Evolutionary conservation across 352 stramenopile species (phyloP).

Genomic region (Pythium angustatum): DNA sequence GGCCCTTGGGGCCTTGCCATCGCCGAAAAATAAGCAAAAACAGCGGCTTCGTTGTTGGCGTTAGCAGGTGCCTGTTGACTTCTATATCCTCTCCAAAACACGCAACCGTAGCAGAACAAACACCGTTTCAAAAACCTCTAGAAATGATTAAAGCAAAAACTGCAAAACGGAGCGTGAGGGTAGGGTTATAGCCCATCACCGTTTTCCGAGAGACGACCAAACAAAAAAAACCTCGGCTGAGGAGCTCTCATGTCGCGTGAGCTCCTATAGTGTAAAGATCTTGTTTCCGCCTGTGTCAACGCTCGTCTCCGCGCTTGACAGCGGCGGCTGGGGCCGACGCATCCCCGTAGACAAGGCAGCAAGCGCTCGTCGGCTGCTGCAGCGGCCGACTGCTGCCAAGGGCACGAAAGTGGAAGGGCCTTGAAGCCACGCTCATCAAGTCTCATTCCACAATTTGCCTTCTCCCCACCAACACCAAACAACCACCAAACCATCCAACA

Average conservation of each 20-base stretch:
- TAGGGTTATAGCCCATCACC: not conserved
- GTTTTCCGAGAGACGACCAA: not conserved
- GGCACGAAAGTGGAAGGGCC: no score
- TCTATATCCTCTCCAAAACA: no score
- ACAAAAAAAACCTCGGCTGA: slow-evolving; percentile 1
- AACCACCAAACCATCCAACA: not conserved
- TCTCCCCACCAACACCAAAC: not conserved
- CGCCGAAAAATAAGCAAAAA: no score
- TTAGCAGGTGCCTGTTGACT: no score
- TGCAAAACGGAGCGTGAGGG: not conserved
- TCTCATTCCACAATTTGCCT: slow-evolving; percentile 19
- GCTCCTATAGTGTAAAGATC: not conserved
- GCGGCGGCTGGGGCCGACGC: no score
- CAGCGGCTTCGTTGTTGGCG: no score
- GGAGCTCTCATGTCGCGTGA: slow-evolving; percentile 3
- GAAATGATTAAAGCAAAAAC: no score
- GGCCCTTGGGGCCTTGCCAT: no score
- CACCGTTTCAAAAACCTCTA: no score
- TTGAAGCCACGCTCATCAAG: not conserved
- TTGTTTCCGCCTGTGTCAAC: not conserved
- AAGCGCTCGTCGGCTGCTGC: not conserved
- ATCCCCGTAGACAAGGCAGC: slow-evolving; percentile 4
- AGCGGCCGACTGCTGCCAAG: no score
- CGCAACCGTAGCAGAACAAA: no score
- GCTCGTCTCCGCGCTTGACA: not conserved